Evolutionary conservation across 164 flowering plant species (phyloP).

Genomic region (Piper betle): DNA sequence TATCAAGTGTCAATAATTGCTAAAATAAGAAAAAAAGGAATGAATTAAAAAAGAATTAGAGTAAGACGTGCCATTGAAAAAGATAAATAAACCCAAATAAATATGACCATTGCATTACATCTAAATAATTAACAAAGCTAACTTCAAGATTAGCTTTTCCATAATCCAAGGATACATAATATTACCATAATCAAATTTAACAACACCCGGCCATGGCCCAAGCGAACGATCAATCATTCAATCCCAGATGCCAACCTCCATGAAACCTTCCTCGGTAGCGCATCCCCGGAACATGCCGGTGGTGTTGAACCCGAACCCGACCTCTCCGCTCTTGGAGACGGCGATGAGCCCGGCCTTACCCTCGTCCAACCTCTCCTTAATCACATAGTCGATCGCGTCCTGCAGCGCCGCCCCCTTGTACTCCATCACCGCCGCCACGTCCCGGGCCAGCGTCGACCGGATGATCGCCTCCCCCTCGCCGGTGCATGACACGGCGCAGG

Average conservation of each 20-base stretch:
- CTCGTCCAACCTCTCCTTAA: conserved; percentile 62
- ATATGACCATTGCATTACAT: too few relatives aligned
- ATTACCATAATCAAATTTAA: too few relatives aligned
- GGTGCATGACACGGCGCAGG: conserved; percentile 86
- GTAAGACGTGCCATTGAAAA: too few relatives aligned
- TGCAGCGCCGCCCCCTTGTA: conserved; percentile 72
- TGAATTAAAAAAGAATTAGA: too few relatives aligned
- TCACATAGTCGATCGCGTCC: conserved; percentile 74
- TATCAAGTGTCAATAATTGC: too few relatives aligned
- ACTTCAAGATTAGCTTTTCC: too few relatives aligned
- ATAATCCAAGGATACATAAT: too few relatives aligned
- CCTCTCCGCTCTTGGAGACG: conserved; percentile 71
- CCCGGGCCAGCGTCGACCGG: conserved; percentile 75
- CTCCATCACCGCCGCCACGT: conserved; percentile 98
- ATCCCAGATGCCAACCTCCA: conserved; percentile 90
- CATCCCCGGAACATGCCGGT: conserved; percentile 87
- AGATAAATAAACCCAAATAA: too few relatives aligned
- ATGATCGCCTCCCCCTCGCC: conserved; percentile 97
- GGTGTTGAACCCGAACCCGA: conserved; percentile 69
- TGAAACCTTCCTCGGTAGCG: conserved; percentile 85
- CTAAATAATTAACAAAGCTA: too few relatives aligned
- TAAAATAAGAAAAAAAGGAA: too few relatives aligned
- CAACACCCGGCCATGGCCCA: too few relatives aligned
- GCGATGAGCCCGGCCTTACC: conserved; percentile 89
- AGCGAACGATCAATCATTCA: too few relatives aligned